Conservation (phyloP, 805 yeast species). For the Dipodascopsis uninucleata region DNA sequence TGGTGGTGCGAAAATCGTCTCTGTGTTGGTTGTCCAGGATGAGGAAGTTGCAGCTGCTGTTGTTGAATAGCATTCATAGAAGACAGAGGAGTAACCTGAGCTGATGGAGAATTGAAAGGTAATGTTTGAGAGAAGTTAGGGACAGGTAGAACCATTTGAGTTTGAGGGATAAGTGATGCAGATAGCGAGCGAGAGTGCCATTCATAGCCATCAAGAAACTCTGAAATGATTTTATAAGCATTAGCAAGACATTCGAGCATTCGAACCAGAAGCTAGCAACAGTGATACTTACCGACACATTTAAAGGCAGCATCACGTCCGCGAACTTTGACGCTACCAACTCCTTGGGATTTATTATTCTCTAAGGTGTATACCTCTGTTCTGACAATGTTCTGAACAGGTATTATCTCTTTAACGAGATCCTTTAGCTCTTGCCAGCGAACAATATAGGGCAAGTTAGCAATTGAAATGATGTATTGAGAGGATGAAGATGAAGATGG, state of each 20-base stretch:
- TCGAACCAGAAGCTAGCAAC: neutral
- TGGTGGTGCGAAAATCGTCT: no score
- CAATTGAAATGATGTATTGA: no score
- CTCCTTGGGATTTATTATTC: slow-evolving; percentile 19
- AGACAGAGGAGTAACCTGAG: no score
- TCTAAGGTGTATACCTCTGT: slow-evolving; percentile 21
- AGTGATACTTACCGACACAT: slow-evolving; percentile 10
- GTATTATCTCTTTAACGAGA: slow-evolving; percentile 24
- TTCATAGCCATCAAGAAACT: slow-evolving; percentile 18
- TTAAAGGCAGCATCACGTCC: slow-evolving; percentile 23
- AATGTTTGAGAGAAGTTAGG: neutral
- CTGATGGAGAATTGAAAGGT: neutral
- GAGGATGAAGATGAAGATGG: no score
- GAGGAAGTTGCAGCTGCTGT: neutral
- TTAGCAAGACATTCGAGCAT: neutral
- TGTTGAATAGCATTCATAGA: no score
- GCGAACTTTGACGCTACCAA: slow-evolving; percentile 22
- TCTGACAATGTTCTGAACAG: slow-evolving; percentile 18
- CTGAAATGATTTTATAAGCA: slow-evolving; percentile 2
- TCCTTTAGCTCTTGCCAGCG: slow-evolving; percentile 31
- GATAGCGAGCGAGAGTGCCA: slow-evolving; percentile 23
- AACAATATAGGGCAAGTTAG: slow-evolving; percentile 27
- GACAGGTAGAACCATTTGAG: no score
- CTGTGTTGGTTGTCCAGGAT: neutral
- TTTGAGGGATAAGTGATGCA: neutral